A percentile compares a stretch with the other conserved stretches of the same genome.
Evolutionary conservation across 495 filamentous ascomycete genomes (phyloP).

Genomic region (Penicillium cataractarum): DNA sequence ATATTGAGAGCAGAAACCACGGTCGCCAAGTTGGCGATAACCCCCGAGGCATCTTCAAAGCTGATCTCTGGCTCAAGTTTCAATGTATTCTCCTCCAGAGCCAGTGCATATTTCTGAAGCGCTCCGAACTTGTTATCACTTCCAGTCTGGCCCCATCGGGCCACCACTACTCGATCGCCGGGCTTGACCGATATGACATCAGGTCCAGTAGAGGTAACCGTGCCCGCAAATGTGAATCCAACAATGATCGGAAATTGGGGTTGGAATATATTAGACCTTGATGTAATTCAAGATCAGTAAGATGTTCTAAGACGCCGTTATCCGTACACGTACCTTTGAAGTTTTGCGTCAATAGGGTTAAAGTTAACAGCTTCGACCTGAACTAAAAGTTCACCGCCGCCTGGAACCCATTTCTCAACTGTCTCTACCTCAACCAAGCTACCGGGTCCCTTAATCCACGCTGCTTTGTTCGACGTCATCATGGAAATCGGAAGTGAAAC

Average conservation of each 20-base stretch:
- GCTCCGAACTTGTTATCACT: neutral
- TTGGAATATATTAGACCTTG: neutral
- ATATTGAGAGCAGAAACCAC: neutral
- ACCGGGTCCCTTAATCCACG: neutral
- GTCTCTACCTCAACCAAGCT: neutral
- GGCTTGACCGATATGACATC: neutral
- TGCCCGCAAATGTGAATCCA: neutral
- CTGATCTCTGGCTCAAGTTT: neutral
- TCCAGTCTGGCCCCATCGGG: neutral
- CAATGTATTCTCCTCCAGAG: neutral
- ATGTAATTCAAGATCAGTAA: neutral
- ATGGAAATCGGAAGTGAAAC: neutral
- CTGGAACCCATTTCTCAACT: neutral
- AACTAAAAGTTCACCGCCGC: neutral
- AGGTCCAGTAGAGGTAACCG: neutral
- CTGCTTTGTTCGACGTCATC: neutral
- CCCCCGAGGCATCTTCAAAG: neutral
- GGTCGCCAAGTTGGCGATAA: neutral
- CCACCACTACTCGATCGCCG: neutral
- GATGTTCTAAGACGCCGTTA: neutral
- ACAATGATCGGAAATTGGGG: neutral
- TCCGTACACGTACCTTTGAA: neutral
- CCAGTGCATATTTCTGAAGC: neutral
- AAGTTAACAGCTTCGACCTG: neutral
- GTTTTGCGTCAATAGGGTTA: neutral